phyloP scores from a whole-genome alignment of 2,329 filamentous ascomycete species.

The Tolypocladium endophyticum region DNA sequence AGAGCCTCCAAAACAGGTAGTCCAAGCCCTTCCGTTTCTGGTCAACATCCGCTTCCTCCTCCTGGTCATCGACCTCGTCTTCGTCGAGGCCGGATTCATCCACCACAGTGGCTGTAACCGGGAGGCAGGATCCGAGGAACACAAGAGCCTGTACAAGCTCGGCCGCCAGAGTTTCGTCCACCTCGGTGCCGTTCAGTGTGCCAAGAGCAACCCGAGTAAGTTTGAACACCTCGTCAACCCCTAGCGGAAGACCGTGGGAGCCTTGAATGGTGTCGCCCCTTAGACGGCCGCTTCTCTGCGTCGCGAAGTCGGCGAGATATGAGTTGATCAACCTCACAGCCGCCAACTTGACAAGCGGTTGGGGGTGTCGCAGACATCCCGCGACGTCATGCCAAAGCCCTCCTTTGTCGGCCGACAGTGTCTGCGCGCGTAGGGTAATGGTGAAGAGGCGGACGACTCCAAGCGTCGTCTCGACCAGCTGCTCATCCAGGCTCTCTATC shows the following conservation, averaged over 20 bases:
- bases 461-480: conserved; percentile 65
- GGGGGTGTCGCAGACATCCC: conserved; percentile 59
- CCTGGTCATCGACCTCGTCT: conserved; percentile 31
- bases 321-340: conserved; percentile 62
- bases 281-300: conserved; percentile 38
- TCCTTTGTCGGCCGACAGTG: conserved; percentile 49
- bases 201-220: conserved; percentile 39
- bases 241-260: conserved; percentile 60
- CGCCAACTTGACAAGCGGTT: conserved; percentile 65
- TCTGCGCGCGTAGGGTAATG: conserved; percentile 51
- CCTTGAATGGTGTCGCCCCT: conserved; percentile 51
- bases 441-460: conserved; percentile 58
- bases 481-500: conserved; percentile 47
- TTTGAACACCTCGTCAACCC: conserved; percentile 51
- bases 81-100: conserved; percentile 27
- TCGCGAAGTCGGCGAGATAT: conserved; percentile 74
- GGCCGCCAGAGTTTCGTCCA: conserved; percentile 65
- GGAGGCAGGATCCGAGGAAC: conserved; percentile 59
- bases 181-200: conserved; percentile 48
- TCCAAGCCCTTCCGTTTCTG: conserved; percentile 39
- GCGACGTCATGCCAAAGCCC: conserved; percentile 63
- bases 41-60: conserved; percentile 32
- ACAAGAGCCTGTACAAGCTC: conserved; percentile 74
- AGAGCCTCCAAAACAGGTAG: conserved; percentile 70
- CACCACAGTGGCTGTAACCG: conserved; percentile 22